Evolutionary conservation across 176 grass and related monocot genomes (phyloP).

Genomic region (Hordeum marinum): DNA sequence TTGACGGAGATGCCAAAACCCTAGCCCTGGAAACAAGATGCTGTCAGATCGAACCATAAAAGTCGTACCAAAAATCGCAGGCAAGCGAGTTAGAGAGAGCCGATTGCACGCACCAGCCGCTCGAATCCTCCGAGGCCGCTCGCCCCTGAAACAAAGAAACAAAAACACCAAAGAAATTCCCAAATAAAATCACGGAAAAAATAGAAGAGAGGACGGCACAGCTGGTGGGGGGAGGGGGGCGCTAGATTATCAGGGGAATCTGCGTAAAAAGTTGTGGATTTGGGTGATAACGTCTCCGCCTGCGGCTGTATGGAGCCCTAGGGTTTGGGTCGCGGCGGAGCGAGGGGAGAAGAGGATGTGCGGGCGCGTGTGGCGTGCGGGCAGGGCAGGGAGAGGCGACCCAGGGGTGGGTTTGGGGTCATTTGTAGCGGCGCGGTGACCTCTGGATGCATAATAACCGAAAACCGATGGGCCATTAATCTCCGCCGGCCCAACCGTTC

Average conservation of each 20-base stretch:
- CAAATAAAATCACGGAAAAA: slow-evolving; percentile 15
- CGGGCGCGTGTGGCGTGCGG: slow-evolving; percentile 6
- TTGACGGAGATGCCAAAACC: slow-evolving; percentile 33
- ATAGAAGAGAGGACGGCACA: slow-evolving; percentile 15
- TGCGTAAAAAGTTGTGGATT: neutral
- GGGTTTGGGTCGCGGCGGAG: slow-evolving; percentile 36
- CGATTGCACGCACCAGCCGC: slow-evolving; percentile 28
- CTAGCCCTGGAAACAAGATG: slow-evolving; percentile 28
- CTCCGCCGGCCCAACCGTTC: no score
- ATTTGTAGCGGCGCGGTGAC: neutral
- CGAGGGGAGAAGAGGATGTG: neutral
- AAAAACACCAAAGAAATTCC: slow-evolving; percentile 18
- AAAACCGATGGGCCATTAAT: no score
- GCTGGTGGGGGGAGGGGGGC: neutral
- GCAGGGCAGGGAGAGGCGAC: neutral
- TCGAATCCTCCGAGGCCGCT: slow-evolving; percentile 15
- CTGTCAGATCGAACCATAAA: slow-evolving; percentile 18
- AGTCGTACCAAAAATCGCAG: slow-evolving; percentile 1
- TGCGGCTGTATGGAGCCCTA: slow-evolving; percentile 11
- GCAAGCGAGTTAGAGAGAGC: neutral
- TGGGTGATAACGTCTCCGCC: neutral
- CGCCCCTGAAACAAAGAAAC: slow-evolving; percentile 39
- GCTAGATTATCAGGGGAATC: slow-evolving; percentile 10
- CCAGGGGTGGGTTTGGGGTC: neutral
- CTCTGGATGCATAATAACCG: neutral